These are phyloP conservation scores for Pholiota molesta DNA, from an alignment of 768 basidiomycete species.

Conservation along the genomic window DNA sequence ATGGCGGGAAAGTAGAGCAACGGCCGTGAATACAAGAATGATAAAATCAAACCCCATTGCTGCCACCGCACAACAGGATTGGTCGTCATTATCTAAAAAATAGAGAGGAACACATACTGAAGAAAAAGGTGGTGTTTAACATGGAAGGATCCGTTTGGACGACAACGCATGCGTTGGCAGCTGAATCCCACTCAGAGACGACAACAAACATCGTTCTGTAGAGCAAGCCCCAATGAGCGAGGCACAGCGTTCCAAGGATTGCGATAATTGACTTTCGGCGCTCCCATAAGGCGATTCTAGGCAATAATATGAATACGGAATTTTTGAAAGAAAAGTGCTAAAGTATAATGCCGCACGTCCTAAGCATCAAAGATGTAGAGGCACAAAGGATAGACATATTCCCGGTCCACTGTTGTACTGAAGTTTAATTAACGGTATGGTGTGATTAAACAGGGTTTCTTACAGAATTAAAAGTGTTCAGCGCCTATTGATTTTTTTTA, in stretches of 20 bases:
- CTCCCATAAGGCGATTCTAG: constrained; percentile 73
- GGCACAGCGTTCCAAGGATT: constrained; percentile 53
- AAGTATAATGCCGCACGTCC: constrained; percentile 51
- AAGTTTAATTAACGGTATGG: background rate
- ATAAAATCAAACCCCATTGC: constrained; percentile 73
- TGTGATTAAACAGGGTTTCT: constrained; percentile 17
- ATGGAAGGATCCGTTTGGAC: constrained; percentile 54
- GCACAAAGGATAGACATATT: constrained; percentile 69
- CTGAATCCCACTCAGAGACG: constrained; percentile 51
- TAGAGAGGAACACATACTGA: constrained; percentile 49
- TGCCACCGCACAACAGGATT: constrained; percentile 23
- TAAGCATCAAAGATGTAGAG: constrained; percentile 70
- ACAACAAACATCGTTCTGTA: constrained; percentile 76
- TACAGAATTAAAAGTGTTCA: constrained; percentile 73
- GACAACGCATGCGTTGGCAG: constrained; percentile 49
- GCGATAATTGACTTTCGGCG: constrained; percentile 52
- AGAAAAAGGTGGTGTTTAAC: constrained; percentile 69
- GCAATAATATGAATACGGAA: background rate
- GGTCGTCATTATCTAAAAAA: background rate
- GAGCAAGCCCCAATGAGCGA: constrained; percentile 68
- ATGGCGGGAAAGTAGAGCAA: constrained; percentile 54
- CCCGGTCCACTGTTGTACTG: constrained; percentile 52
- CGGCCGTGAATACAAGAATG: constrained; percentile 57
- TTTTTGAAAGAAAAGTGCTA: background rate
- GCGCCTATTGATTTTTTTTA: constrained; percentile 40